Conservation (phyloP, 2,329 filamentous ascomycete species). For the Ophiobolus disseminans region DNA sequence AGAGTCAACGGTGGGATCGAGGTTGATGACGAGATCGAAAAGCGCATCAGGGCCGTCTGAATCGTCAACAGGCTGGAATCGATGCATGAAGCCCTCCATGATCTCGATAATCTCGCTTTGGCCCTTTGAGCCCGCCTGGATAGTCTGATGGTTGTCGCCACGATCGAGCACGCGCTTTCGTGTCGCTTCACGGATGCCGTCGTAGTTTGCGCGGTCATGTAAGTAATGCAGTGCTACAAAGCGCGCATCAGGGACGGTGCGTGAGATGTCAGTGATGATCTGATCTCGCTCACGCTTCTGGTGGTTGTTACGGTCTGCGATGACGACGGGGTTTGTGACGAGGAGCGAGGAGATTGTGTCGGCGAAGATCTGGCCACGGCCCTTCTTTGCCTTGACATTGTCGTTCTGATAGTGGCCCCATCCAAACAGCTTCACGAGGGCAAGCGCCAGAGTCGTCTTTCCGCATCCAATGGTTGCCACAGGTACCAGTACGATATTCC, state of each 20-base stretch:
- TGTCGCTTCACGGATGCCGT: slow-evolving; percentile 76
- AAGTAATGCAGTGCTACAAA: slow-evolving; percentile 89
- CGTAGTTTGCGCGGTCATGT: slow-evolving; percentile 72
- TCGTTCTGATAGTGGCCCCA: slow-evolving; percentile 98
- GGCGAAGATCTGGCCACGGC: slow-evolving; percentile 79
- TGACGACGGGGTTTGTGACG: slow-evolving; percentile 71
- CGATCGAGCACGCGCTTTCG: slow-evolving; percentile 79
- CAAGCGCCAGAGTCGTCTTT: slow-evolving; percentile 90
- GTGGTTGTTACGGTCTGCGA: slow-evolving; percentile 95
- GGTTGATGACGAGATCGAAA: slow-evolving; percentile 85
- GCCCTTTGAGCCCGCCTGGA: slow-evolving; percentile 80
- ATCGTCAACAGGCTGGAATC: slow-evolving; percentile 80
- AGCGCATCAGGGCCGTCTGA: slow-evolving; percentile 74
- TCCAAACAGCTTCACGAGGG: slow-evolving; percentile 79
- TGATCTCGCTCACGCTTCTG: slow-evolving; percentile 86
- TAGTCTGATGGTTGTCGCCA: slow-evolving; percentile 97
- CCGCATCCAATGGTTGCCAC: slow-evolving; percentile 95
- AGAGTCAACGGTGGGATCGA: slow-evolving; percentile 79
- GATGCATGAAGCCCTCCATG: slow-evolving; percentile 90
- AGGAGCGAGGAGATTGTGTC: slow-evolving; percentile 72
- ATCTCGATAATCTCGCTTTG: slow-evolving; percentile 79
- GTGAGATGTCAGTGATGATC: slow-evolving; percentile 78
- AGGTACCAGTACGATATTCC: slow-evolving; percentile 82
- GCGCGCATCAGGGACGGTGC: slow-evolving; percentile 66
- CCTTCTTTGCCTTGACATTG: slow-evolving; percentile 80